Conservation (phyloP, 805 yeast species). For the Zygoascus biomembranicola region DNA sequence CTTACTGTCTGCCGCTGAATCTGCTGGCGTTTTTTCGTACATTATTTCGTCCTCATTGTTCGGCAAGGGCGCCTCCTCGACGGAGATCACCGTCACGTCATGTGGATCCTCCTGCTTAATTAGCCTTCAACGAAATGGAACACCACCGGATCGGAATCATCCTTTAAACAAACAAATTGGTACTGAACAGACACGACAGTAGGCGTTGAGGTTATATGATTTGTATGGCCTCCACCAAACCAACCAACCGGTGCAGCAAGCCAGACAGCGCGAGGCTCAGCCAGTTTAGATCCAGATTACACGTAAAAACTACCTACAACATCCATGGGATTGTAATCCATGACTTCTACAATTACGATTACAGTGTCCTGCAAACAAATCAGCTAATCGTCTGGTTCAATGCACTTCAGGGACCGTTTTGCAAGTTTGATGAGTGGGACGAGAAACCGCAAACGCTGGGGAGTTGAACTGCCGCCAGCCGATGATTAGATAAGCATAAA, state of each 20-base stretch:
- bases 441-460: no score
- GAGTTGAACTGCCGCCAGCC: no score
- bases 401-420: not conserved
- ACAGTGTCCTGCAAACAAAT: not conserved
- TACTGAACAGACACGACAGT: no score
- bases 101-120: not conserved
- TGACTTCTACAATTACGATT: not conserved
- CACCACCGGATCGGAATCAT: no score
- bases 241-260: not conserved
- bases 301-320: constrained; percentile 5
- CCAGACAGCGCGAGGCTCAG: not conserved
- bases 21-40: not conserved
- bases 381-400: not conserved
- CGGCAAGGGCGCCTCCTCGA: constrained; percentile 1
- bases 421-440: not conserved
- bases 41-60: not conserved
- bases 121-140: not conserved
- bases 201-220: no score
- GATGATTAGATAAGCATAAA: no score
- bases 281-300: not conserved
- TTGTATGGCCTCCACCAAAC: no score
- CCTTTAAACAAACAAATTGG: no score
- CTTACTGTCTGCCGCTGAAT: constrained; percentile 7
- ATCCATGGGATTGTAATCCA: constrained; percentile 9
- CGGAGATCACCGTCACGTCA: constrained; percentile 2